Evolutionary conservation across 1,284 basidiomycete genomes (phyloP).

Genomic region (Boletellus sp.): DNA sequence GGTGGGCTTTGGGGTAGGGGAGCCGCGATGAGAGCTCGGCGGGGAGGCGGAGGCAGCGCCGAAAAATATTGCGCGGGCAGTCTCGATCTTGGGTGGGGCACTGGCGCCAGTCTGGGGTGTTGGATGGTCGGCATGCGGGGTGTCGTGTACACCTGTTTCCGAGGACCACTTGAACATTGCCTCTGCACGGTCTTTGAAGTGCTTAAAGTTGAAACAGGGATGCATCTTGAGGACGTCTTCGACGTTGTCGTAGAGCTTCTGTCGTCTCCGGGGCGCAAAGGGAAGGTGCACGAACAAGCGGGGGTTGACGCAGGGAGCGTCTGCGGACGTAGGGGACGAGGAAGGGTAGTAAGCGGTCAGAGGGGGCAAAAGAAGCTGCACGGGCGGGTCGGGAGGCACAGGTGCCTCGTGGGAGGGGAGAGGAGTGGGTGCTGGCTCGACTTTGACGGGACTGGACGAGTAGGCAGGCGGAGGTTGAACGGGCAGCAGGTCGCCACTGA

Average conservation of each 20-base stretch:
- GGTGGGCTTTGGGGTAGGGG: slow-evolving; percentile 36
- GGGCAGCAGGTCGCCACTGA: slow-evolving; percentile 28
- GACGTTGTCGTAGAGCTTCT: slow-evolving; percentile 38
- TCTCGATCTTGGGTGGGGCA: slow-evolving; percentile 21
- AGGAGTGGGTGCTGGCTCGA: slow-evolving; percentile 41
- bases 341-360: slow-evolving; percentile 21
- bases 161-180: slow-evolving; percentile 43
- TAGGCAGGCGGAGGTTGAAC: slow-evolving; percentile 16
- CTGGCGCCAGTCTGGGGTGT: slow-evolving; percentile 7
- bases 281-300: slow-evolving; percentile 41
- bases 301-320: slow-evolving; percentile 37
- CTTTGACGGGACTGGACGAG: slow-evolving; percentile 38
- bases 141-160: slow-evolving; percentile 21
- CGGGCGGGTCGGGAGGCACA: slow-evolving; percentile 21
- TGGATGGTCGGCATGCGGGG: slow-evolving; percentile 7
- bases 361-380: slow-evolving; percentile 27
- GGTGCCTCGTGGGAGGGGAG: slow-evolving; percentile 23
- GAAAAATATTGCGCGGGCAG: slow-evolving; percentile 36
- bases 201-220: slow-evolving; percentile 49
- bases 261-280: slow-evolving; percentile 35
- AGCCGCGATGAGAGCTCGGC: slow-evolving; percentile 11
- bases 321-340: slow-evolving; percentile 20
- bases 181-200: slow-evolving; percentile 45
- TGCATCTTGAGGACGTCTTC: slow-evolving; percentile 45
- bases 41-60: slow-evolving; percentile 14